Conservation (phyloP, 176 grass and related monocot species). For the Phoenix roebelenii region DNA sequence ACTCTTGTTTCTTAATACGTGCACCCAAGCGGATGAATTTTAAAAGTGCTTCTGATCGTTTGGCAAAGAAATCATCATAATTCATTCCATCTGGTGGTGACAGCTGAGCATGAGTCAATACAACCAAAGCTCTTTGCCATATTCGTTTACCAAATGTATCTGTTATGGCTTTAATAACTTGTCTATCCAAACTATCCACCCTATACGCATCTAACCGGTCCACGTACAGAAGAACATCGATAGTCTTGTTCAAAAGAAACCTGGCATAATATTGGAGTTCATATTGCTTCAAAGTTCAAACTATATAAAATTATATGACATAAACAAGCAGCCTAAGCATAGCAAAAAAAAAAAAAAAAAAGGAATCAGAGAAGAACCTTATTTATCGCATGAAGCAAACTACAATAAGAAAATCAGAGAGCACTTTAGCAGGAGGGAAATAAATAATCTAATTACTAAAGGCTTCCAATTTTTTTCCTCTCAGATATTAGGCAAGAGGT, state of each 20-base stretch:
- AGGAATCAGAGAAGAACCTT: no score
- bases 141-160: constrained; percentile 18
- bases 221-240: constrained; percentile 21
- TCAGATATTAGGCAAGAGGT: no score
- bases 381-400: no score
- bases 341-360: no score
- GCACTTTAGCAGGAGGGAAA: no score
- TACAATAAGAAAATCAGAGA: no score
- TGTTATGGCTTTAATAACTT: constrained; percentile 19
- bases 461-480: no score
- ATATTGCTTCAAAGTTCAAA: no score
- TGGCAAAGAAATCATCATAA: constrained; percentile 23
- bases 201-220: constrained; percentile 26
- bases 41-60: constrained; percentile 16
- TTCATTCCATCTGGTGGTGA: constrained; percentile 22
- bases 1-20: constrained; percentile 7
- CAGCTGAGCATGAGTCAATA: constrained; percentile 20
- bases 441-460: no score
- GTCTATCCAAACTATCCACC: constrained; percentile 24
- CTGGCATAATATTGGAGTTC: neutral
- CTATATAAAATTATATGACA: no score
- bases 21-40: constrained; percentile 13
- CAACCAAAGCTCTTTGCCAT: constrained; percentile 18
- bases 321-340: no score
- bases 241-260: constrained; percentile 26